These are phyloP conservation scores for Inga oerstediana DNA, from an alignment of 306 rosid species.

Conservation along the genomic window DNA sequence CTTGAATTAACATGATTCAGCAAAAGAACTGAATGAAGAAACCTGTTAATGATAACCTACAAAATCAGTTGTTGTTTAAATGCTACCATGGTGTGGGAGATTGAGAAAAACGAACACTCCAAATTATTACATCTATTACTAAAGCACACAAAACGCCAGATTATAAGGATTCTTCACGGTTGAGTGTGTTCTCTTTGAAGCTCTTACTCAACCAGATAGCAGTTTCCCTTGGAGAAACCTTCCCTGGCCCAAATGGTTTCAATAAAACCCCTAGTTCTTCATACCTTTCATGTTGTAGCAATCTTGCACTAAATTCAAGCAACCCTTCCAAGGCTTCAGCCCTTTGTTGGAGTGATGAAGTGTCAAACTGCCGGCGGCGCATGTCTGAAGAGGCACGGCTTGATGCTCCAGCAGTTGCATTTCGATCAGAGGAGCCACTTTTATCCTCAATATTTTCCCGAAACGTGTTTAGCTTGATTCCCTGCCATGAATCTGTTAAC, in stretches of 20 bases:
- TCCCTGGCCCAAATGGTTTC: slow-evolving; percentile 92
- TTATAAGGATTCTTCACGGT: slow-evolving; percentile 48
- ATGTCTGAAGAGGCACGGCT: slow-evolving; percentile 77
- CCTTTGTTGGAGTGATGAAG: slow-evolving; percentile 76
- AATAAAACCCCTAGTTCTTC: slow-evolving; percentile 85
- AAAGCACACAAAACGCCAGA: slow-evolving; percentile 30
- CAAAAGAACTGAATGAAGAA: slow-evolving; percentile 10
- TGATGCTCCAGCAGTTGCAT: slow-evolving; percentile 90
- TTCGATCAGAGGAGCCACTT: slow-evolving; percentile 67
- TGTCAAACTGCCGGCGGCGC: slow-evolving; percentile 60
- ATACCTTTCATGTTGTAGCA: slow-evolving; percentile 81
- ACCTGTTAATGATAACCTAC: slow-evolving; percentile 33
- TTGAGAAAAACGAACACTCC: slow-evolving; percentile 29
- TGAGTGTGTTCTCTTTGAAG: slow-evolving; percentile 67
- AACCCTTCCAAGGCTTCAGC: slow-evolving; percentile 93
- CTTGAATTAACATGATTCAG: slow-evolving; percentile 26
- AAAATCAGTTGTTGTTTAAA: slow-evolving; percentile 36
- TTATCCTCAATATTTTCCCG: slow-evolving; percentile 39
- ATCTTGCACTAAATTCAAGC: slow-evolving; percentile 92
- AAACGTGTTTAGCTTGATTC: slow-evolving; percentile 55
- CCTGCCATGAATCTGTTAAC: slow-evolving; percentile 58
- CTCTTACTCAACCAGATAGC: slow-evolving; percentile 95
- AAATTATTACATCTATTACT: slow-evolving; percentile 30
- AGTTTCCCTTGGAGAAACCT: slow-evolving; percentile 93
- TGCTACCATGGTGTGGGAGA: slow-evolving; percentile 27